Evolutionary conservation across 1,284 basidiomycete species (phyloP), one percentile per base, ranked within the genome.

Genomic region (Butyriboletus appendiculatus): DNA sequence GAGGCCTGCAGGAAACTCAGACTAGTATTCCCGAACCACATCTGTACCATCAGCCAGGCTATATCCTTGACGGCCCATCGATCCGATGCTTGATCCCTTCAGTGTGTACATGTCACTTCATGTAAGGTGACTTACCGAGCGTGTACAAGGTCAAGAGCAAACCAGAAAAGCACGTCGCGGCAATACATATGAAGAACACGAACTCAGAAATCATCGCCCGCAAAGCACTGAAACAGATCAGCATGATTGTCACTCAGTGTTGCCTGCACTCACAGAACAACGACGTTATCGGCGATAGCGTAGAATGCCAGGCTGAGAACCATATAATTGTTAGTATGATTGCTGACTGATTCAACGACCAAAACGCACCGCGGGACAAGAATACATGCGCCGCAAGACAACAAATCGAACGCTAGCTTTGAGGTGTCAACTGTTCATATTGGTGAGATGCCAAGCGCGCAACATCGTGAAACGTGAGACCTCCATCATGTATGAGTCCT

Each of bases 341-440:
- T 22, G 50, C 26, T 37, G 26, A 26, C 22, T 39, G n/a, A 15
- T 45, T 41, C 37, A 26, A 28, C 5, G 24, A 49, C 33, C 43
- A 15, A 20, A 41, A 56, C 58, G 38, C 58, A 82, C 85, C 93
- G 81, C 11, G 94, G 93, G 66, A 95, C 91, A 24, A 96, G 79
- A 45, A 96, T 87, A 64, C 92, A 95, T 10, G 90, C 92, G 9
- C 88, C 91, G 62, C 89, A 92, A 5, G 92, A 81, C 33, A 96
- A 78, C 40, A 94, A 79, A 62, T 95, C 92, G 64, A 94, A 94
- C 6, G 88, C 87, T 56, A 90, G 73, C 48, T 85, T 81, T 2
- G 91, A 91, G 0, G 78, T 71, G 10, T 72, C 74, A 22, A 69
- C 82, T 89, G 45, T 45, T 44, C 42, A 42, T 50, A 45, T 37